Conservation (phyloP, 208 protist species). For the Wallacemonas sp. region DNA sequence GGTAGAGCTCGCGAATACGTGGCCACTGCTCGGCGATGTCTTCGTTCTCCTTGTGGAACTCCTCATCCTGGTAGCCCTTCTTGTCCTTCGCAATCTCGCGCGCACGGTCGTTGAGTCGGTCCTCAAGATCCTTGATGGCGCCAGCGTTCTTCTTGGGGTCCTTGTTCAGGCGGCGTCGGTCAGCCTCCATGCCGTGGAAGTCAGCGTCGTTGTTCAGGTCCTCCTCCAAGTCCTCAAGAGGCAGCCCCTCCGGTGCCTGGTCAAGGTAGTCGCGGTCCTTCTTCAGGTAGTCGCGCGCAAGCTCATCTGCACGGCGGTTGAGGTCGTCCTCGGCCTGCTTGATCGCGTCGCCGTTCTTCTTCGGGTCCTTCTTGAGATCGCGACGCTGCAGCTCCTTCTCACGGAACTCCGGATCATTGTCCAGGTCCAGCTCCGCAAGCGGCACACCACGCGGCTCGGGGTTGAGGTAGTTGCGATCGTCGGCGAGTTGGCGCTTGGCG, state of each 20-base stretch:
- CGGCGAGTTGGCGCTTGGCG: constrained; percentile 38
- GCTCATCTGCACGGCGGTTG: constrained; percentile 51
- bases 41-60: constrained; percentile 73
- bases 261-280: constrained; percentile 79
- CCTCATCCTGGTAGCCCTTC: constrained; percentile 74
- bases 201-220: constrained; percentile 58
- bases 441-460: constrained; percentile 70
- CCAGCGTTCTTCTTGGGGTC: constrained; percentile 39
- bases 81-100: constrained; percentile 54
- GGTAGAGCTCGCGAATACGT: constrained; percentile 76
- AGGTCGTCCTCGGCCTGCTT: constrained; percentile 51
- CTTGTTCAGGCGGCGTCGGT: constrained; percentile 39
- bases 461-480: constrained; percentile 65
- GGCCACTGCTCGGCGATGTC: constrained; percentile 70
- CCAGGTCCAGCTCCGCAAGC: constrained; percentile 52
- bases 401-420: constrained; percentile 56
- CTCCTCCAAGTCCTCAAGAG: constrained; percentile 48
- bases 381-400: constrained; percentile 44
- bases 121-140: constrained; percentile 26
- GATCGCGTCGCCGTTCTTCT: constrained; percentile 21
- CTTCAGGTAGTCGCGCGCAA: constrained; percentile 62
- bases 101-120: constrained; percentile 40
- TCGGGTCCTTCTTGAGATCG: constrained; percentile 48
- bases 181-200: constrained; percentile 64
- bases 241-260: constrained; percentile 62